Evolutionary conservation across 805 yeast genomes (phyloP), one percentile per base, ranked within the genome.

Genomic region (Saccharomycopsis oosterbeekiorum): DNA sequence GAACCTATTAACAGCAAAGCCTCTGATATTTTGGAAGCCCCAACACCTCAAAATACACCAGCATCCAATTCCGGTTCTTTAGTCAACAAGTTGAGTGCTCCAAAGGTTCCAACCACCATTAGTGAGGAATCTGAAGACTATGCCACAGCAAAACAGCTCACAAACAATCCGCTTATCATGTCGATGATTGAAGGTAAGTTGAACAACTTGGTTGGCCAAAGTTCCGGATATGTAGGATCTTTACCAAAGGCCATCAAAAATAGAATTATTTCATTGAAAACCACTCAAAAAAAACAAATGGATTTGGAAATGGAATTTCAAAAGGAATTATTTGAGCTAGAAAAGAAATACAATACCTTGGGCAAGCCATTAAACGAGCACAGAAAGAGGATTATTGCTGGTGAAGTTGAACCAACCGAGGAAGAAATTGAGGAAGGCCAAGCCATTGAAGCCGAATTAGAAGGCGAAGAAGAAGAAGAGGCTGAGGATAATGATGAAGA

Each of bases 11-110:
- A 86, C 78, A 81, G 80, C 71, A 84, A 84, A 70, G 59, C 59
- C 61, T 87, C 86, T 71, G 89, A 89, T 71, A 83, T 89, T 66
- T 87, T 93, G 65, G 84, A 85, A 69, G 98, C 99, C 6, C 99
- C 99, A 55, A 94, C 99, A 0, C 99, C 99, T 4, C 99, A 94
- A 72, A 94, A 94, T 79, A 94, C 99, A 0, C 99, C 99, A 15
- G 89, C 98, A 2, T 84, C 93, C 41, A 88, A 86, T 42, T 80
- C 89, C 51, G 84, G 84, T 64, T 85, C 92, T 24, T 88, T 84
- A 70, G 76, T 90, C 72, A 60, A 79, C 79, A 58, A 80, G 83
- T 67, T 83, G 82, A 19, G 74, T 79, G 21, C 74, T 78, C 64
- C 78, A 43, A 66, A 73, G 60, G 76, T 84, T 58, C 84, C 89